These are phyloP conservation scores for Lonicera japonica DNA, from an alignment of 129 eudicot genomes.

Conservation along the genomic window DNA sequence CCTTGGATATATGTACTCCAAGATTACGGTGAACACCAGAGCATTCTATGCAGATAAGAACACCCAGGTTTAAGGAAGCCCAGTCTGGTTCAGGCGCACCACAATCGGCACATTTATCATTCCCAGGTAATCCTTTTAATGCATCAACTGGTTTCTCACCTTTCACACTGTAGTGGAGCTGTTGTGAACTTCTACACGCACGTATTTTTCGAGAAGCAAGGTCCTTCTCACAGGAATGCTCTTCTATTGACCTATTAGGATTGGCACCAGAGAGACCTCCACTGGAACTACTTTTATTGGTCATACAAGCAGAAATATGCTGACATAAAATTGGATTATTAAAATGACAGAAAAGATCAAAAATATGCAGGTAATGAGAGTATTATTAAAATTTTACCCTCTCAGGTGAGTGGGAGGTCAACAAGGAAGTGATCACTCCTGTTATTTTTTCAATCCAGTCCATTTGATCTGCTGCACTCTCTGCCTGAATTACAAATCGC, in stretches of 20 bases:
- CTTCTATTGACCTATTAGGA: conserved; percentile 25
- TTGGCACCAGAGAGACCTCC: conserved; percentile 47
- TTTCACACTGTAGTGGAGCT: conserved; percentile 36
- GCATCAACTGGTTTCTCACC: conserved; percentile 57
- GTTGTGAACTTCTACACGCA: conserved; percentile 62
- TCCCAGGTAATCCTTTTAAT: conserved; percentile 57
- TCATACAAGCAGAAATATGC: conserved; percentile 52
- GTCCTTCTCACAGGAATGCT: conserved; percentile 34
- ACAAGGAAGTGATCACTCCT: conserved; percentile 81
- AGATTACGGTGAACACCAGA: conserved; percentile 96
- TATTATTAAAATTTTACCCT: conserved; percentile 38
- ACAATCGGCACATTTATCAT: conserved; percentile 95
- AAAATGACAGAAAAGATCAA: neutral
- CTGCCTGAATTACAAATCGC: conserved; percentile 56
- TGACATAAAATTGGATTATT: conserved; percentile 15
- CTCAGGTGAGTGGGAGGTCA: conserved; percentile 69
- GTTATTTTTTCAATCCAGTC: conserved; percentile 95
- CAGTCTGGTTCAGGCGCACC: conserved; percentile 93
- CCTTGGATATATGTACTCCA: conserved; percentile 96
- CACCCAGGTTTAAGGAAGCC: conserved; percentile 97
- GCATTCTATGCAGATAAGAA: conserved; percentile 87
- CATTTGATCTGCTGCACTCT: conserved; percentile 70
- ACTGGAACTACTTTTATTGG: conserved; percentile 34
- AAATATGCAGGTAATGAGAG: neutral
- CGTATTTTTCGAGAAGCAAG: conserved; percentile 37